Base-by-base conservation (phyloP, 208 protist genomes). In the Leishmania braziliensis region DNA sequence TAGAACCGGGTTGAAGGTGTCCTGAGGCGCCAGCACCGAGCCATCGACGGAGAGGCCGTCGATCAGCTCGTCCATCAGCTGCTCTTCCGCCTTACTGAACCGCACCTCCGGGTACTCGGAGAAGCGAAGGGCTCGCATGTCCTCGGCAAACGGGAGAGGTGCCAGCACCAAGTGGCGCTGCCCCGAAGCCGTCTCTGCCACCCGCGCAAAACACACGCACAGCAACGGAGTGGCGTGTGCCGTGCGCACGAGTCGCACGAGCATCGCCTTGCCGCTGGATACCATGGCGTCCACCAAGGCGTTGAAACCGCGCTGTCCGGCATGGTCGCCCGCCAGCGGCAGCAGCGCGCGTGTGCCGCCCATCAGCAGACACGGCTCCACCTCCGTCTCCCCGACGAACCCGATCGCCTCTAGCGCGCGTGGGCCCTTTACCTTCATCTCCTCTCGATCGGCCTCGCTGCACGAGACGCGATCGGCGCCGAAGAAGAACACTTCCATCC, bases 1-100 rank as follows among this genome's bases (percentile, higher is more conserved):
- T 0, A 97, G 33, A 3, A 90, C 71, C 6, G 98, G 98, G 77
- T 98, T 98, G 85, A 95, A 98, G 0, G 88, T 97, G 3, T 94
- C 78, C 4, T 86, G 74, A 12, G 95, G 96, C 29, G 87, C 80
- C 33, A 99, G 77, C 68, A 88, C 84, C 65, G 91, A 63, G 46
- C 81, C 82, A 0, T 79, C 85, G 5, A 95, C 90, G 0, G 89
- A 92, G 68, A 98, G 88, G 16, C 91, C 94, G 56, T 98, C 91
- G 26, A 94, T 84, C 8, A 98, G 69, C 10, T 82, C 77, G 16
- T 94, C 88, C 33, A 96, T 81, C 46, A 95, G 81, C 53, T 81
- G 54, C 77, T 96, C 77, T 80, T 98, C 95, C 16, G 86, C 83
- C 0, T 51, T 39, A 0, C 75, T 89, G 66, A 75, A 78, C 33